These are phyloP conservation scores for Pyrus communis DNA, from an alignment of 306 rosid species.

Conservation along the genomic window DNA sequence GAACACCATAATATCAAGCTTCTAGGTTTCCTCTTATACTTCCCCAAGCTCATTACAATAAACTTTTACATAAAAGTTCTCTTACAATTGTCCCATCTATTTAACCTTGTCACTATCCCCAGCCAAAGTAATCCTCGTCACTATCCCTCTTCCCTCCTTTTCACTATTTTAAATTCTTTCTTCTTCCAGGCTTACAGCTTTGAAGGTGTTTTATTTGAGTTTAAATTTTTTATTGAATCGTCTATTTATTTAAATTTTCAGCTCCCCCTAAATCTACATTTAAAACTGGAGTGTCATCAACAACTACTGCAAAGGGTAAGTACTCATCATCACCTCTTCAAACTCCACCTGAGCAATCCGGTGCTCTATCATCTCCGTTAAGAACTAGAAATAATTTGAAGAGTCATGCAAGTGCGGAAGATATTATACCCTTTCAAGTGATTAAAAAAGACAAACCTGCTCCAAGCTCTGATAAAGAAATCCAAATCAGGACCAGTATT, in stretches of 20 bases:
- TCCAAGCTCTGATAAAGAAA: conserved; percentile 53
- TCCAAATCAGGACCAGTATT: conserved; percentile 32
- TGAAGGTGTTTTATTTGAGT: not conserved
- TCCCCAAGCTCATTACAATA: not conserved
- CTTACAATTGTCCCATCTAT: not conserved
- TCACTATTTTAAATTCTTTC: not conserved
- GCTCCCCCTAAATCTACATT: conserved; percentile 54
- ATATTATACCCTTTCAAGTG: conserved; percentile 42
- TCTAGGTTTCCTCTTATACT: not conserved
- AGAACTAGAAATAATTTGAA: conserved; percentile 46
- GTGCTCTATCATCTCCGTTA: conserved; percentile 57
- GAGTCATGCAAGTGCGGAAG: conserved; percentile 38
- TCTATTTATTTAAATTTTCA: conserved; percentile 26
- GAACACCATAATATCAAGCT: not conserved
- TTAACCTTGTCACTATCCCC: not conserved
- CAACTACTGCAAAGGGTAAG: conserved; percentile 52
- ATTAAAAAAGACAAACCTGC: conserved; percentile 43
- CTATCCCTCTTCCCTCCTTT: not conserved
- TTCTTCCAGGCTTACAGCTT: not conserved
- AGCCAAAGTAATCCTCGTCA: not conserved
- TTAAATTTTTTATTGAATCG: conserved; percentile 1
- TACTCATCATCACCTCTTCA: conserved; percentile 63
- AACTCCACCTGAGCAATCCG: conserved; percentile 61
- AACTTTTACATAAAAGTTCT: not conserved
- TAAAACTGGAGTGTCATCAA: conserved; percentile 49